A percentile compares a stretch with the other conserved stretches of the same genome.
Conservation (phyloP, 352 stramenopile genomes). For the Phytophthora quininea region DNA sequence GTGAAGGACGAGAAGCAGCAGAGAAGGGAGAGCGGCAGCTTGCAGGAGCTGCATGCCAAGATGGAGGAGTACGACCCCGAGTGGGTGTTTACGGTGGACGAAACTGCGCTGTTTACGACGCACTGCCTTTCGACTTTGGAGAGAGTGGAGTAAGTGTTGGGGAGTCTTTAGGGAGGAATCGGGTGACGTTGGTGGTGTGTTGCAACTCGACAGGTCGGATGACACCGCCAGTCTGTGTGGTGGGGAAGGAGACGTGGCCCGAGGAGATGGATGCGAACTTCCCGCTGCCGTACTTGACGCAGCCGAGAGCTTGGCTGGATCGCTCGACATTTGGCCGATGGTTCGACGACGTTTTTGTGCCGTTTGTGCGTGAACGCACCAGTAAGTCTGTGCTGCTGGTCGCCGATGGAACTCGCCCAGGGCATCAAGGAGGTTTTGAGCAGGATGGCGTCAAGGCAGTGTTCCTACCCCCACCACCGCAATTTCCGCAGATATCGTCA, state of each 20-base stretch:
- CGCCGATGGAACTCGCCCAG: slow-evolving; percentile 27
- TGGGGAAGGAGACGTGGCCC: slow-evolving; percentile 24
- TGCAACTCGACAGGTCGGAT: slow-evolving; percentile 34
- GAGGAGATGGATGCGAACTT: background rate
- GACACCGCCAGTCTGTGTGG: slow-evolving; percentile 23
- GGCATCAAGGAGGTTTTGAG: slow-evolving; percentile 40
- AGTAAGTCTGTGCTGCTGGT: slow-evolving; percentile 33
- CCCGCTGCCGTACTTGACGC: slow-evolving; percentile 25
- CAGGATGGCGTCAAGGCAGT: slow-evolving; percentile 24
- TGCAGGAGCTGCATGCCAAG: slow-evolving; percentile 24
- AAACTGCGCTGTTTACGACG: slow-evolving; percentile 36
- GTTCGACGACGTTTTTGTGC: slow-evolving; percentile 32
- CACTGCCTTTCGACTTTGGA: slow-evolving; percentile 19
- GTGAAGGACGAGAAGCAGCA: background rate
- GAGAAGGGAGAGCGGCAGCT: slow-evolving; percentile 14
- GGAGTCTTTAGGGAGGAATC: background rate
- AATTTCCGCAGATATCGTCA: background rate
- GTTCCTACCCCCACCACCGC: slow-evolving; percentile 16
- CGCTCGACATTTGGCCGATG: slow-evolving; percentile 28
- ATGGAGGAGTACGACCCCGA: slow-evolving; percentile 35
- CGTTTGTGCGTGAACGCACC: slow-evolving; percentile 25
- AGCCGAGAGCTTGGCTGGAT: slow-evolving; percentile 39
- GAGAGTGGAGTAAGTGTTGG: background rate
- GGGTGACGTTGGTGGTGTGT: slow-evolving; percentile 30
- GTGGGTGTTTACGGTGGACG: slow-evolving; percentile 39